These are phyloP conservation scores for Corylus avellana DNA, from an alignment of 306 rosid species.

Conservation along the genomic window DNA sequence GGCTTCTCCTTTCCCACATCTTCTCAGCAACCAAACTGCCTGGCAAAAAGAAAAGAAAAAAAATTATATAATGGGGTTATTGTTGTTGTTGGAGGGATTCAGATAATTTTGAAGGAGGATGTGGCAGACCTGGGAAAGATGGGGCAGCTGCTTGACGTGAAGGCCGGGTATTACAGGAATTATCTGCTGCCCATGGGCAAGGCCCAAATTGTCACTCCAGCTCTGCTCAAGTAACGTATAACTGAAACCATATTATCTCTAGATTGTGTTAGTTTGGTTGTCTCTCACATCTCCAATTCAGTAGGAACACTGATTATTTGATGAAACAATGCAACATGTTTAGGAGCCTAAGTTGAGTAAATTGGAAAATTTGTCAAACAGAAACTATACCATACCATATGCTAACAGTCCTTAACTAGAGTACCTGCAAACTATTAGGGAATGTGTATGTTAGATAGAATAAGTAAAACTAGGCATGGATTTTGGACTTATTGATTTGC, in stretches of 20 bases:
- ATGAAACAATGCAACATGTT: neutral
- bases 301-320: neutral
- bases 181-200: slow-evolving; percentile 71
- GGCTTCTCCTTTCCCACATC: neutral
- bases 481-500: neutral
- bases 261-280: neutral
- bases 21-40: neutral
- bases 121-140: slow-evolving; percentile 61
- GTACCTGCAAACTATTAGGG: neutral
- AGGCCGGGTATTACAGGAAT: slow-evolving; percentile 80
- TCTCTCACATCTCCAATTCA: neutral
- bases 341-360: neutral
- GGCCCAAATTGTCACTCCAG: slow-evolving; percentile 82
- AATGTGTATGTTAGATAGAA: neutral
- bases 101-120: slow-evolving; percentile 90
- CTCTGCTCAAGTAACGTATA: slow-evolving; percentile 70
- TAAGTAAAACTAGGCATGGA: neutral
- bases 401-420: neutral
- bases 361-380: neutral
- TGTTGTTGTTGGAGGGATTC: slow-evolving; percentile 35
- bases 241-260: slow-evolving; percentile 14
- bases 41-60: neutral
- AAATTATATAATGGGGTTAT: neutral
- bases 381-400: neutral
- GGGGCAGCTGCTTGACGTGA: slow-evolving; percentile 78